phyloP scores from a whole-genome alignment of 2,329 filamentous ascomycete genomes.

The Arachnomyces sp. region DNA sequence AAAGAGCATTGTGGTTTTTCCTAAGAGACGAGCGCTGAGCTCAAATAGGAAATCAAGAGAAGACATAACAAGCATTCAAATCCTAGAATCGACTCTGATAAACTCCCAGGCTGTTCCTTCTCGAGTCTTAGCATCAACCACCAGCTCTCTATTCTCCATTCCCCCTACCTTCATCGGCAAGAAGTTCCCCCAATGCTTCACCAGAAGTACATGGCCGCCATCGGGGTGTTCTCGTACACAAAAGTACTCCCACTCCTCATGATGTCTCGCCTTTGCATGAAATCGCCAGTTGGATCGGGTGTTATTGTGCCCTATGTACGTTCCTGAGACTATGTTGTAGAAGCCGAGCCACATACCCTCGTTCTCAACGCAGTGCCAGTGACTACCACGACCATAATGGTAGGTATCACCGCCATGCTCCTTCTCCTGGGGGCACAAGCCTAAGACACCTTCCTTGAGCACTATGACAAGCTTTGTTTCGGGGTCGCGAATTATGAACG shows the following conservation, averaged over 20 bases:
- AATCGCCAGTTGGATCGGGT: neutral
- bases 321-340: neutral
- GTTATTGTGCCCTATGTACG: neutral
- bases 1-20: too few species aligned
- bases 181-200: neutral
- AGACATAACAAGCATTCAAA: too few species aligned
- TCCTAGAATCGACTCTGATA: too few species aligned
- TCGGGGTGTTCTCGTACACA: neutral
- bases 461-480: too few species aligned
- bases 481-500: too few species aligned
- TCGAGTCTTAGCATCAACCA: too few species aligned
- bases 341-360: constrained; percentile 1
- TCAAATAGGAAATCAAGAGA: too few species aligned
- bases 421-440: neutral
- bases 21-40: too few species aligned
- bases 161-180: too few species aligned
- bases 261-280: neutral
- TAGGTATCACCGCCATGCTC: neutral
- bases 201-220: neutral
- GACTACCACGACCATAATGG: constrained; percentile 1
- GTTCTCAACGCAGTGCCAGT: constrained; percentile 2
- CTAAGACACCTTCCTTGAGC: too few species aligned
- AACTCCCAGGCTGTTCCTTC: too few species aligned
- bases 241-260: neutral
- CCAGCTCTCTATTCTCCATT: too few species aligned